phyloP scores from a whole-genome alignment of 2,329 filamentous ascomycete genomes.

The Cercospora berteroae region DNA sequence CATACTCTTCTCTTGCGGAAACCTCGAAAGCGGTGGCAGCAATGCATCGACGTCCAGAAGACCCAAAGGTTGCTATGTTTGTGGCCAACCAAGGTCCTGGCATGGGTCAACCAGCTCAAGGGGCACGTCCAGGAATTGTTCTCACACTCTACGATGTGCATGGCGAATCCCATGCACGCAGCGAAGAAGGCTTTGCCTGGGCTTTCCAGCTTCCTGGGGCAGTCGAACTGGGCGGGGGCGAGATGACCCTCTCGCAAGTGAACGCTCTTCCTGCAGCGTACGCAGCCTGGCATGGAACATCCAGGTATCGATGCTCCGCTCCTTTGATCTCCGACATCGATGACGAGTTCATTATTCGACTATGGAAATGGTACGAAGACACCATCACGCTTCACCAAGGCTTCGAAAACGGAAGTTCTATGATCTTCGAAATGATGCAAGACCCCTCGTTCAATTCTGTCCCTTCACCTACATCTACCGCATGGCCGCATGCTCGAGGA shows the following conservation, averaged over 20 bases:
- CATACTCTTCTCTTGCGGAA: constrained; percentile 24
- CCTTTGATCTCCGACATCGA: constrained; percentile 31
- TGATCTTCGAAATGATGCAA: constrained; percentile 36
- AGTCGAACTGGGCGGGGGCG: constrained; percentile 26
- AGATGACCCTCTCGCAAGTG: constrained; percentile 28
- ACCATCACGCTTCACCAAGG: constrained; percentile 19
- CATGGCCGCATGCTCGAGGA: constrained; percentile 29
- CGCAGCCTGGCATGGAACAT: constrained; percentile 26
- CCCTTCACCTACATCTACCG: constrained; percentile 23
- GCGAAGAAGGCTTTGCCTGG: constrained; percentile 34
- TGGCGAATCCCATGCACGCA: constrained; percentile 35
- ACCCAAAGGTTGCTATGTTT: constrained; percentile 36
- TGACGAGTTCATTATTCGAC: constrained; percentile 28
- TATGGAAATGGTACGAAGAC: constrained; percentile 35
- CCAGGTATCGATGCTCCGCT: constrained; percentile 30
- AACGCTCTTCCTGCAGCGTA: constrained; percentile 29
- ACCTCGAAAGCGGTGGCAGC: constrained; percentile 29
- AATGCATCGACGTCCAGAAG: constrained; percentile 26
- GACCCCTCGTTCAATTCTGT: constrained; percentile 26
- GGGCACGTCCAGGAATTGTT: constrained; percentile 26
- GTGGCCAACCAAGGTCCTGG: constrained; percentile 31
- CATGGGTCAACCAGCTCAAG: constrained; percentile 26
- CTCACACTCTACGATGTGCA: constrained; percentile 36
- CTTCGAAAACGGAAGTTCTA: constrained; percentile 27
- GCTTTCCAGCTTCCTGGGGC: constrained; percentile 32